Percentiles rank a stretch among this genome's conserved stretches.
Evolutionary conservation across 805 yeast genomes (phyloP).

Genomic region (Cyberlindnera amylophila): DNA sequence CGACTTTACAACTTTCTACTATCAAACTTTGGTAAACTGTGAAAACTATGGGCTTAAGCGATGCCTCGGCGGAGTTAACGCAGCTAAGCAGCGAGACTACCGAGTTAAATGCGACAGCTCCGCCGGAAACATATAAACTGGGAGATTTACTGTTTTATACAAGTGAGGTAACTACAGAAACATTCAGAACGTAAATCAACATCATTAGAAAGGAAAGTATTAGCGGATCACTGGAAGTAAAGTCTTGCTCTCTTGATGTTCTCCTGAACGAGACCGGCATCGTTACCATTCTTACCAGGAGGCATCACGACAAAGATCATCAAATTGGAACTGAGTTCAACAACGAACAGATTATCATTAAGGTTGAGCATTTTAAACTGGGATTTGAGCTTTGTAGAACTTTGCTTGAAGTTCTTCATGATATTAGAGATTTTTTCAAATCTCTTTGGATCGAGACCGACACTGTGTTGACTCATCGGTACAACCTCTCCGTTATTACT

Average conservation of each 20-base stretch:
- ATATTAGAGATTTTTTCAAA: slow-evolving; percentile 93
- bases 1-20: too few relatives aligned
- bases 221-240: slow-evolving; percentile 44
- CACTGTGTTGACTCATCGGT: slow-evolving; percentile 12
- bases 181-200: too few relatives aligned
- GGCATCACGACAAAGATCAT: slow-evolving; percentile 59
- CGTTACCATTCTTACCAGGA: slow-evolving; percentile 32
- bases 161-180: too few relatives aligned
- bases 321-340: slow-evolving; percentile 55
- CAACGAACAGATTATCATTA: slow-evolving; percentile 52
- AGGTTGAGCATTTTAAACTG: slow-evolving; percentile 75
- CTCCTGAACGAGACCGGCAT: slow-evolving; percentile 46
- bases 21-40: too few relatives aligned
- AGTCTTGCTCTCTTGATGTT: slow-evolving; percentile 54
- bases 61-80: too few relatives aligned
- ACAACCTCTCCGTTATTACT: slow-evolving; percentile 27
- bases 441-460: slow-evolving; percentile 75
- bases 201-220: too few relatives aligned
- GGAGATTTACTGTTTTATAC: too few relatives aligned
- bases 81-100: too few relatives aligned
- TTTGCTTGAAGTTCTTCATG: slow-evolving; percentile 90
- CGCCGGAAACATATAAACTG: too few relatives aligned
- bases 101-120: too few relatives aligned
- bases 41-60: too few relatives aligned
- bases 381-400: slow-evolving; percentile 81